Evolutionary conservation across 1,139 yeast species (phyloP), one percentile per base, ranked within the genome.

Genomic region (Scheffersomyces stambukii): DNA sequence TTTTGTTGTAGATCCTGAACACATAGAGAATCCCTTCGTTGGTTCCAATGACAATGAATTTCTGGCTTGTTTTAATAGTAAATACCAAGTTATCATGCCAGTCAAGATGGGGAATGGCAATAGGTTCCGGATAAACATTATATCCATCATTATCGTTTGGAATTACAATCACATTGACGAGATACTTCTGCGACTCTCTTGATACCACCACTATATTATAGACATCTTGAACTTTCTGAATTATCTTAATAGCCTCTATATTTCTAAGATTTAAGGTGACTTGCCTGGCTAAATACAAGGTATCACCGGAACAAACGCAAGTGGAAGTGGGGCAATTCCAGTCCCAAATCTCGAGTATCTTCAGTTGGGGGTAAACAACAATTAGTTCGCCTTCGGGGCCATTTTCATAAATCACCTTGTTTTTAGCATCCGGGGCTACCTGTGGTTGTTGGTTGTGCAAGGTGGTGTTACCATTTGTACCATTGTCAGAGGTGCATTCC

Each of bases 371-470:
- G 37, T 52, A 62, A 4, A 60, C 51, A 3, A 71, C 36, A 23
- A 70, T 46, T 5, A 75, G 36, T 32, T 74, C 79, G 2, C 80
- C 79, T 29, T 54, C 45, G 5, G 51, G 41, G 0, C 78, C 77
- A 32, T 58, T 52, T 28, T 58, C 67, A 20, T 61, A 34, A 4
- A 43, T 24, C n/a, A 33, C 35, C 6, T 27, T 28, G 15, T 25
- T 22, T n/a, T 10, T 16, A 5, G 13, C 25, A n/a, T n/a, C 15
- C 8, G 10, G 24, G 7, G 12, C 19, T 10, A 30, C 37, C 13
- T 35, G 36, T n/a, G n/a, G n/a, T n/a, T n/a, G 13, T 30, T 32
- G 10, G 32, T 24, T 13, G 27, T 27, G 3, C 33, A n/a, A n/a
- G n/a, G n/a, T 28, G n/a, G 15, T 19, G 8, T 30, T 19, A 11